Conservation (phyloP, 305 asterid species). For the Vinca major region DNA sequence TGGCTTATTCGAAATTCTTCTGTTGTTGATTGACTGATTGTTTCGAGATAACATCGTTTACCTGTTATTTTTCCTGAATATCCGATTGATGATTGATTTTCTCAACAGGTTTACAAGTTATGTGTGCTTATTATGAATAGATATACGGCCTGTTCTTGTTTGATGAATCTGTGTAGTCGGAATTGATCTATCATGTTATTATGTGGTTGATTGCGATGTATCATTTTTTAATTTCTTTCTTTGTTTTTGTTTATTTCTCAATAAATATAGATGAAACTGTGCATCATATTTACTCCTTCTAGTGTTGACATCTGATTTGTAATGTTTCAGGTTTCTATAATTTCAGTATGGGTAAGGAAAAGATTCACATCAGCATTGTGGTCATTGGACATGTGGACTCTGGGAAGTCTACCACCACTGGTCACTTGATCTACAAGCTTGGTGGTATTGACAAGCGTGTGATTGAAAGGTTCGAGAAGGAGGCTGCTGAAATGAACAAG, state of each 20-base stretch:
- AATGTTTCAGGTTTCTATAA: neutral
- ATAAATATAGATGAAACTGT: no score
- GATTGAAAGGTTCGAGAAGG: conserved; percentile 82
- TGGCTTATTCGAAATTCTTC: neutral
- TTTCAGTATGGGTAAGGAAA: conserved; percentile 54
- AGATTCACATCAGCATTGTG: conserved; percentile 67
- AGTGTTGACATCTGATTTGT: no score
- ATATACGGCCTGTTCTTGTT: neutral
- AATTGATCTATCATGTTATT: no score
- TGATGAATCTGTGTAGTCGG: no score
- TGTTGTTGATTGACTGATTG: neutral
- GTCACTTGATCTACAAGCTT: conserved; percentile 77
- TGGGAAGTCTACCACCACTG: conserved; percentile 67
- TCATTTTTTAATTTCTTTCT: no score
- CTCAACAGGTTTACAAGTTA: no score
- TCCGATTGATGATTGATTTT: neutral
- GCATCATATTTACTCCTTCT: no score
- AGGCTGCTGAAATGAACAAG: conserved; percentile 96
- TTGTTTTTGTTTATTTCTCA: no score
- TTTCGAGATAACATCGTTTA: neutral
- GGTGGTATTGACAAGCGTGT: conserved; percentile 94
- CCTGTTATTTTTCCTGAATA: neutral
- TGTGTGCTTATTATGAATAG: neutral
- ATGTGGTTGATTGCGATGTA: no score
- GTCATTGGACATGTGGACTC: conserved; percentile 79